Base-by-base conservation (phyloP, 2,329 filamentous ascomycete species). In the Hortaea sp. region DNA sequence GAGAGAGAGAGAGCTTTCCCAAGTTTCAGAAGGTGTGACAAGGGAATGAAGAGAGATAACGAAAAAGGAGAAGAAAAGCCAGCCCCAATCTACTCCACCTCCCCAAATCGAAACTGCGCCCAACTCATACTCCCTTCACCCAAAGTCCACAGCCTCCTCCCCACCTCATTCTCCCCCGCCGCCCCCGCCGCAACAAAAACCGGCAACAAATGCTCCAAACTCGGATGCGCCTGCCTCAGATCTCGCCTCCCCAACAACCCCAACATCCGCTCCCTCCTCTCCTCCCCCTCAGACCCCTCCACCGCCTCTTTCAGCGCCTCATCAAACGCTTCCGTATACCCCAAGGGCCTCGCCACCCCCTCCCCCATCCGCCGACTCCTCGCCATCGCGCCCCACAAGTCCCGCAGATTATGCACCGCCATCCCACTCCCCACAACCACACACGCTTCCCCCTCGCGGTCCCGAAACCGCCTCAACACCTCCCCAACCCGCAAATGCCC, bases 381-480 rank as follows among this genome's bases (percentile, higher is more conserved):
- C 20, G 35, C 38, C 37, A 32, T 41, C 20, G 41, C 42, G 20
- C 29, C 27, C 42, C 41, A 37, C 42, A 48, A 43, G 30, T 68
- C 65, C 5, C 63, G 47, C 30, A 66, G 44, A 46, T 67, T 68
- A 38, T 67, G 66, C 3, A 68, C 84, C 0, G 82, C 81, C 82
- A 88, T 87, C 7, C 84, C 84, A 0, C 82, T 82, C 27, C 77
- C 77, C 40, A 88, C 76, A 49, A 88, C 79, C 42, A 83, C 70
- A 43, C 87, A 72, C 12, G 77, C 77, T 45, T 85, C 75, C 20
- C 20, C 20, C 20, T 20, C 20, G 20, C 20, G 20, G 11, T 84
- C 78, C 11, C 85, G 76, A 1, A 88, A 72, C n/a, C 72, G 64
- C 6, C 77, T 67, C 2, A 88, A 69, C 1, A 84, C 83, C 47